Conservation (phyloP, 1,284 basidiomycete genomes). For the Ustilago trichophora region DNA sequence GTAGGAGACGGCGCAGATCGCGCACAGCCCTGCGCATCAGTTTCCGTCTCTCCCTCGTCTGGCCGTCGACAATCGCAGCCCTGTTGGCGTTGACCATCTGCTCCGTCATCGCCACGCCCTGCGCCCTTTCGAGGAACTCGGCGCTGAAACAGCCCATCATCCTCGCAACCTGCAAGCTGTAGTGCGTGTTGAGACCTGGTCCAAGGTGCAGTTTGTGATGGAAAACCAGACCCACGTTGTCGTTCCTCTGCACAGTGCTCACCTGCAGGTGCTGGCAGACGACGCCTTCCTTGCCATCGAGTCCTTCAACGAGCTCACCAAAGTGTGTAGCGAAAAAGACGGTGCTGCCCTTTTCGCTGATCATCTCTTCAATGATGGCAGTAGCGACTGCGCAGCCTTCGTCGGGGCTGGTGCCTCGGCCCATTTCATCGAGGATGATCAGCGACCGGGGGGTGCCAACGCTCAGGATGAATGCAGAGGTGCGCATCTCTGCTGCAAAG, state of each 20-base stretch:
- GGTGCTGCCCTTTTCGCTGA: conserved; percentile 74
- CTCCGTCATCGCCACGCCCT: conserved; percentile 18
- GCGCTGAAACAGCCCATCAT: conserved; percentile 37
- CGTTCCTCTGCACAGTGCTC: conserved; percentile 7
- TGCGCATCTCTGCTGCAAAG: conserved; percentile 54
- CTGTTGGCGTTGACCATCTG: conserved; percentile 1
- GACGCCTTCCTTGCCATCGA: conserved; percentile 28
- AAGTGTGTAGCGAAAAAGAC: conserved; percentile 88
- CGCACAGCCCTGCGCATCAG: conserved; percentile 13
- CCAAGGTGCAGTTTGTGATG: conserved; percentile 36
- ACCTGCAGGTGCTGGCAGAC: conserved; percentile 36
- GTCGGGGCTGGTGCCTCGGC: conserved; percentile 81
- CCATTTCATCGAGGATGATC: conserved; percentile 88
- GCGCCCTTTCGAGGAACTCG: conserved; percentile 20
- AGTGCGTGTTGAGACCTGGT: conserved; percentile 32
- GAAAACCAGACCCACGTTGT: conserved; percentile 26
- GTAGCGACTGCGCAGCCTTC: conserved; percentile 90
- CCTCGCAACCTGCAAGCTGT: conserved; percentile 45
- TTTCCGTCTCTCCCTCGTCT: conserved; percentile 13
- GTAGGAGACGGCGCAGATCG: conserved; percentile 6
- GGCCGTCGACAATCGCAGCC: neutral
- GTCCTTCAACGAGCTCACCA: conserved; percentile 41
- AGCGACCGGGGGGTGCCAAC: conserved; percentile 73
- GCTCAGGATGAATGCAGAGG: conserved; percentile 69
- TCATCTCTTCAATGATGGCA: conserved; percentile 87